Percentiles rank a stretch among this genome's conserved stretches.
Conservation (phyloP, 352 stramenopile genomes). For the Pythium guiyangense region DNA sequence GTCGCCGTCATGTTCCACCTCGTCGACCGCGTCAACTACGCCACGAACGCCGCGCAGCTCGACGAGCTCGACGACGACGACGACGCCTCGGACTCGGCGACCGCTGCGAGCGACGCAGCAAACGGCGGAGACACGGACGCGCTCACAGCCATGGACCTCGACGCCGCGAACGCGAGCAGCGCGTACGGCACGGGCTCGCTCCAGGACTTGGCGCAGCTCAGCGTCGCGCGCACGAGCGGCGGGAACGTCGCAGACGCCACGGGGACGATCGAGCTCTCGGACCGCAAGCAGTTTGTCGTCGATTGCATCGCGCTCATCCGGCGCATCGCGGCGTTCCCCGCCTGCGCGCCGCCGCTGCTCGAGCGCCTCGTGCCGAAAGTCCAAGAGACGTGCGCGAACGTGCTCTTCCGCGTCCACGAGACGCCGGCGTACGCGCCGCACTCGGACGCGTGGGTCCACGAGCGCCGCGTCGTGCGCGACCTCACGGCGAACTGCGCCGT, state of each 20-base stretch:
- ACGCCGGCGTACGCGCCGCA: constrained; percentile 30
- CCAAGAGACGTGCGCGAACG: constrained; percentile 28
- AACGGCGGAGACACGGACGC: constrained; percentile 32
- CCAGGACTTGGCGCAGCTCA: constrained; percentile 67
- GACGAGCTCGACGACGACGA: constrained; percentile 54
- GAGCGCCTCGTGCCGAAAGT: constrained; percentile 47
- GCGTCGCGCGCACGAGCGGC: constrained; percentile 33
- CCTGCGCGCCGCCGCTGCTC: constrained; percentile 45
- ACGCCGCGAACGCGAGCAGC: constrained; percentile 16
- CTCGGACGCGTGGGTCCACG: constrained; percentile 42
- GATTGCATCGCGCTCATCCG: constrained; percentile 69
- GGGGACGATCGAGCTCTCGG: constrained; percentile 48
- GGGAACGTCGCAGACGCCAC: constrained; percentile 19
- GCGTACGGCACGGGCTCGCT: constrained; percentile 52
- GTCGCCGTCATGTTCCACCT: constrained; percentile 77
- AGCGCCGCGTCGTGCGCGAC: constrained; percentile 48
- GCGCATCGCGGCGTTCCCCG: constrained; percentile 57
- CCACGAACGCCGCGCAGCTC: constrained; percentile 58
- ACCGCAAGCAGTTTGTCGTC: constrained; percentile 69
- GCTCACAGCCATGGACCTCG: constrained; percentile 27
- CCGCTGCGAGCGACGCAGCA: constrained; percentile 10
- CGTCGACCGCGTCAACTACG: constrained; percentile 62
- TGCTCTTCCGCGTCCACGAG: constrained; percentile 51
- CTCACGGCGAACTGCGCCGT: constrained; percentile 53
- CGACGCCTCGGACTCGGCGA: constrained; percentile 14